Evolutionary conservation across 2,329 filamentous ascomycete genomes (phyloP).

Genomic region (Penicillium glabrum): DNA sequence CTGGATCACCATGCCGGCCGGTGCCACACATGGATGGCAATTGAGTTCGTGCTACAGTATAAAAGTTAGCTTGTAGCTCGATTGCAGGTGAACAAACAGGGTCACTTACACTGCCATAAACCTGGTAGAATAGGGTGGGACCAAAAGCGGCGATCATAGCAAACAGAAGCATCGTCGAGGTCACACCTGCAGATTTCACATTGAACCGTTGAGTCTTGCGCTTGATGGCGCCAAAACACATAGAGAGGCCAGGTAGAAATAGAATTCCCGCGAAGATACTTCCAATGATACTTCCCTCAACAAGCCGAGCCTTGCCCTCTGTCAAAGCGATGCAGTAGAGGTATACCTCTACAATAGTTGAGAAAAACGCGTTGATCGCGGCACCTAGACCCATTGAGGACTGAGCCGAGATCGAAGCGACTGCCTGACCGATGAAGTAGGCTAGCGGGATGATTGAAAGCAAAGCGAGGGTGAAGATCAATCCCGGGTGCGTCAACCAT

Average conservation of each 20-base stretch:
- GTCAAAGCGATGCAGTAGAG: conserved; percentile 92
- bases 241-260: conserved; percentile 90
- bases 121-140: conserved; percentile 96
- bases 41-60: conserved; percentile 75
- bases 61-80: conserved; percentile 33
- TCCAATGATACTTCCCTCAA: conserved; percentile 95
- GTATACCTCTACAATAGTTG: conserved; percentile 95
- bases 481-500: conserved; percentile 76
- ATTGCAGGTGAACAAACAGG: neutral
- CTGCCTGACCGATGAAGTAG: conserved; percentile 98
- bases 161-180: conserved; percentile 96
- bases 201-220: conserved; percentile 99
- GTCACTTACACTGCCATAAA: conserved; percentile 78
- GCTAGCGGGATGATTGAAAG: conserved; percentile 94
- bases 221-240: conserved; percentile 98
- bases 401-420: conserved; percentile 96
- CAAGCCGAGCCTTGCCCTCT: conserved; percentile 87
- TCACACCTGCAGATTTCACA: conserved; percentile 91
- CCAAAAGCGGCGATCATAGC: conserved; percentile 94
- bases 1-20: conserved; percentile 41
- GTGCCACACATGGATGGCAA: conserved; percentile 66
- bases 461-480: conserved; percentile 80
- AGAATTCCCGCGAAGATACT: conserved; percentile 97
- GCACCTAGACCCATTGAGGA: conserved; percentile 98
- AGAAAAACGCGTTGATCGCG: conserved; percentile 97